Conservation (phyloP, 2,329 filamentous ascomycete species). For the Intubia oerlemansii region DNA sequence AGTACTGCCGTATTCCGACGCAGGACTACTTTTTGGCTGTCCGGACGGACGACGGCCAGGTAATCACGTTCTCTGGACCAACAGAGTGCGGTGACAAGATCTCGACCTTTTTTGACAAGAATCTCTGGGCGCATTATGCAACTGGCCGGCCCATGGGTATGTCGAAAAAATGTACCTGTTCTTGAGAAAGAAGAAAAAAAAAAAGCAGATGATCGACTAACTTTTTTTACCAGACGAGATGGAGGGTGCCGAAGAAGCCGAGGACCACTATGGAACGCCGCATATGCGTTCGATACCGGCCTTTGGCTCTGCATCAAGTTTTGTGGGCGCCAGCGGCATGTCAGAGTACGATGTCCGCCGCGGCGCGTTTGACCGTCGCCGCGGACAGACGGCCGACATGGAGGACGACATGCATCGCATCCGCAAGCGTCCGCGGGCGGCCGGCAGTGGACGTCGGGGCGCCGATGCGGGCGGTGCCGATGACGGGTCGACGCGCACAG, state of each 20-base stretch:
- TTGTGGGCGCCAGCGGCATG: no score
- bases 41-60: conserved; percentile 24
- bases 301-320: no score
- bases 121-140: conserved; percentile 16
- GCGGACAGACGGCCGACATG: conserved; percentile 8
- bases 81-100: conserved; percentile 18
- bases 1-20: conserved; percentile 28
- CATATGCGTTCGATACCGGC: no score
- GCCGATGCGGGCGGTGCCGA: conserved; percentile 15
- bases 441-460: conserved; percentile 14
- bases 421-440: conserved; percentile 16
- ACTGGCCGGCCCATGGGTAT: conserved; percentile 17
- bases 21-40: conserved; percentile 30
- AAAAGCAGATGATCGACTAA: no score
- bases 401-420: conserved; percentile 14
- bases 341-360: conserved; percentile 10
- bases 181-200: not conserved
- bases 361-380: conserved; percentile 11
- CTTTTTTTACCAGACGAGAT: no score
- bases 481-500: no score
- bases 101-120: conserved; percentile 23
- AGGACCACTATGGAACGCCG: no score
- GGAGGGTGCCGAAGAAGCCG: no score
- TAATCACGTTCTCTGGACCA: conserved; percentile 24
- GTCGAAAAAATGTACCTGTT: conserved; percentile 3